These are phyloP conservation scores for Pelargonium citronellum DNA, from an alignment of 441 rosid genomes.

Conservation along the genomic window DNA sequence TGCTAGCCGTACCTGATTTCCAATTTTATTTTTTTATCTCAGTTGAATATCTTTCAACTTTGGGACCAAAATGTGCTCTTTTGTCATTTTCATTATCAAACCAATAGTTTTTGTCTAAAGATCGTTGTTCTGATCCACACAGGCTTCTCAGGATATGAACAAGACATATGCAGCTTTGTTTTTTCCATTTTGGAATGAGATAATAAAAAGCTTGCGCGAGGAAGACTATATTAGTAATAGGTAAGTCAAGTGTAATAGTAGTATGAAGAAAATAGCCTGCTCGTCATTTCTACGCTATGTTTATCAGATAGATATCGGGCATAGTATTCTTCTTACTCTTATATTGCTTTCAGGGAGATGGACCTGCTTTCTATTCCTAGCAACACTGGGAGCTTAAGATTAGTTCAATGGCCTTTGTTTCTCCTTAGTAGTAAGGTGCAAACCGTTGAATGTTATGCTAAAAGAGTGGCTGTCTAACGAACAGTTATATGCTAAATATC, in stretches of 20 bases:
- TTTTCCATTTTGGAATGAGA: constrained; percentile 99
- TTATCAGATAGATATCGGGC: not conserved
- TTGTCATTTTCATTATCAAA: no score
- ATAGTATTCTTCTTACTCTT: constrained; percentile 11
- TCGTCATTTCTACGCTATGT: not conserved
- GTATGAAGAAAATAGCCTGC: not conserved
- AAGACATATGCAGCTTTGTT: constrained; percentile 83
- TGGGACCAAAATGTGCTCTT: no score
- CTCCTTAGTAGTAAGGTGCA: constrained; percentile 95
- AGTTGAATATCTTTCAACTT: no score
- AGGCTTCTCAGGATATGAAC: constrained; percentile 68
- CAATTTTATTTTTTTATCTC: not conserved
- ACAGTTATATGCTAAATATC: constrained; percentile 20
- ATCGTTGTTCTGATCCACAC: constrained; percentile 20
- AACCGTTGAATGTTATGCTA: constrained; percentile 20
- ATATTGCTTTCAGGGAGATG: constrained; percentile 67
- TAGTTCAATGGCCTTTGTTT: constrained; percentile 99
- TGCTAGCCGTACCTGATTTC: not conserved
- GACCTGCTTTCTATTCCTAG: constrained; percentile 92
- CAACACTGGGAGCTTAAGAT: constrained; percentile 84
- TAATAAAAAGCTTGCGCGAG: constrained; percentile 91
- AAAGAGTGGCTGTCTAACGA: not conserved
- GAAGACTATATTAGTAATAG: constrained; percentile 95
- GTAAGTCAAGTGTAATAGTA: constrained; percentile 29
- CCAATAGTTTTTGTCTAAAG: no score